These are phyloP conservation scores for Aspergillus baeticus DNA, from an alignment of 495 filamentous ascomycete species.

Conservation along the genomic window DNA sequence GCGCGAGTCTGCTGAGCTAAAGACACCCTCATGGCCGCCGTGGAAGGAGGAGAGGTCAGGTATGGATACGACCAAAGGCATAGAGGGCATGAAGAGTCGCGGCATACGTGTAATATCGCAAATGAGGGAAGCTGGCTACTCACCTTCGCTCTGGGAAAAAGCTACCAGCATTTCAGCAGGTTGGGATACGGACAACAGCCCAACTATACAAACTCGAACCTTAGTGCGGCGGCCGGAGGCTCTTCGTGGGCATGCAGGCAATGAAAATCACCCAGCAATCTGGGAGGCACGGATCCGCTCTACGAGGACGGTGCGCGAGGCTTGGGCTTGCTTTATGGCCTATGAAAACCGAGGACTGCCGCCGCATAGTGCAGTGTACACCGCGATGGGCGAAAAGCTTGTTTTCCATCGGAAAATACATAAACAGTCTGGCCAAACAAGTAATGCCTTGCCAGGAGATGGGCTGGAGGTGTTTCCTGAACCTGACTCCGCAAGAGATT, in stretches of 20 bases:
- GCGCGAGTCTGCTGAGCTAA: conserved; percentile 56
- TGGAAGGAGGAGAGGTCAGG: conserved; percentile 65
- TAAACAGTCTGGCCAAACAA: conserved; percentile 20
- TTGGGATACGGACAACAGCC: conserved; percentile 67
- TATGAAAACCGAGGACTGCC: conserved; percentile 42
- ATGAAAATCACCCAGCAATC: conserved; percentile 24
- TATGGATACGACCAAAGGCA: conserved; percentile 54
- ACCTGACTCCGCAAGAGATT: conserved; percentile 55
- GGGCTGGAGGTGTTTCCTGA: conserved; percentile 54
- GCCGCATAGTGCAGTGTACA: conserved; percentile 43
- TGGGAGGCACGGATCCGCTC: conserved; percentile 65
- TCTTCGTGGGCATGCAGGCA: conserved; percentile 17
- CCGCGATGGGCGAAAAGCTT: conserved; percentile 62
- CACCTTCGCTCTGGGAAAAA: conserved; percentile 53
- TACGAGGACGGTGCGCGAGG: conserved; percentile 68
- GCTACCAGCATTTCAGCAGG: conserved; percentile 57
- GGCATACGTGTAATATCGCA: conserved; percentile 55
- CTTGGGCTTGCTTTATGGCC: conserved; percentile 67
- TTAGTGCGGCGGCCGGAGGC: conserved; percentile 26
- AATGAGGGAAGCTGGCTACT: conserved; percentile 66
- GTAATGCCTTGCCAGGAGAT: conserved; percentile 56
- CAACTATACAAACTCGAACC: conserved; percentile 65
- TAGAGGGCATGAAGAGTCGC: conserved; percentile 57
- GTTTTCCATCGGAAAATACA: conserved; percentile 36
- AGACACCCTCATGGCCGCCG: conserved; percentile 67